A percentile compares a stretch with the other conserved stretches of the same genome.
phyloP scores from a whole-genome alignment of 2,329 filamentous ascomycete genomes.

The Colletotrichum brevisporum region DNA sequence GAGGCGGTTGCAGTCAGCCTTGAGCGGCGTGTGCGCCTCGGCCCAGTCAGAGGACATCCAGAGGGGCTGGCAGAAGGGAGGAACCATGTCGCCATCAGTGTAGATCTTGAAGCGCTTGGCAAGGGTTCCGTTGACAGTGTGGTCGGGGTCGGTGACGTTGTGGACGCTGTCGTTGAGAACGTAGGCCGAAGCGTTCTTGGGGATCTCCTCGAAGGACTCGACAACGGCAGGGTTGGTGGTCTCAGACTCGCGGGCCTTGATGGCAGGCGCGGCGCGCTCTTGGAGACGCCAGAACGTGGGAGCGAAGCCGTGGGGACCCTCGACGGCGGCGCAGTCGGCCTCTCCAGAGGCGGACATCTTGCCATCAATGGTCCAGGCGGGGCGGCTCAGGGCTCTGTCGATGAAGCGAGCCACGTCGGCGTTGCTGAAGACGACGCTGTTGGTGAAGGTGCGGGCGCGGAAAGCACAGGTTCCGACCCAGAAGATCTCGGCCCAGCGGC shows the following conservation, averaged over 20 bases:
- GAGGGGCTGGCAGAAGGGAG: slow-evolving; percentile 22
- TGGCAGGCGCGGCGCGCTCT: background rate
- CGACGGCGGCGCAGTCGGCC: slow-evolving; percentile 24
- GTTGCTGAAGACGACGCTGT: slow-evolving; percentile 23
- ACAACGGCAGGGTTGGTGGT: slow-evolving; percentile 16
- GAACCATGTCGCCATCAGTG: background rate
- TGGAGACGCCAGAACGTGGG: slow-evolving; percentile 25
- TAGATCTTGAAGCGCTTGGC: slow-evolving; percentile 25
- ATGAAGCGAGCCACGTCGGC: slow-evolving; percentile 27
- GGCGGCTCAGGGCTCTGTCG: slow-evolving; percentile 9
- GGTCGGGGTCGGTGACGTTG: background rate
- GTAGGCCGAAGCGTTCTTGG: slow-evolving; percentile 30
- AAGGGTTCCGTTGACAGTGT: background rate
- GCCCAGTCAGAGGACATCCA: slow-evolving; percentile 31
- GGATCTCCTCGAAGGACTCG: slow-evolving; percentile 12
- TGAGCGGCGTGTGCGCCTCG: slow-evolving; percentile 9
- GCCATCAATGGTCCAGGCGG: slow-evolving; percentile 12
- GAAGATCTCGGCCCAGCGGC: slow-evolving; percentile 28
- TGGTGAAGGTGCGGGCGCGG: slow-evolving; percentile 12
- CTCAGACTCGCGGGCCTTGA: background rate
- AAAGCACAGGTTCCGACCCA: slow-evolving; percentile 32
- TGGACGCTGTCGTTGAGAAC: slow-evolving; percentile 7
- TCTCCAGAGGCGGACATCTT: slow-evolving; percentile 10
- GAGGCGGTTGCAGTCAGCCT: slow-evolving; percentile 18
- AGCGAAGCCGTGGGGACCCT: slow-evolving; percentile 4